phyloP scores from a whole-genome alignment of 2,329 filamentous ascomycete genomes.

The Exserohilum turcica region DNA sequence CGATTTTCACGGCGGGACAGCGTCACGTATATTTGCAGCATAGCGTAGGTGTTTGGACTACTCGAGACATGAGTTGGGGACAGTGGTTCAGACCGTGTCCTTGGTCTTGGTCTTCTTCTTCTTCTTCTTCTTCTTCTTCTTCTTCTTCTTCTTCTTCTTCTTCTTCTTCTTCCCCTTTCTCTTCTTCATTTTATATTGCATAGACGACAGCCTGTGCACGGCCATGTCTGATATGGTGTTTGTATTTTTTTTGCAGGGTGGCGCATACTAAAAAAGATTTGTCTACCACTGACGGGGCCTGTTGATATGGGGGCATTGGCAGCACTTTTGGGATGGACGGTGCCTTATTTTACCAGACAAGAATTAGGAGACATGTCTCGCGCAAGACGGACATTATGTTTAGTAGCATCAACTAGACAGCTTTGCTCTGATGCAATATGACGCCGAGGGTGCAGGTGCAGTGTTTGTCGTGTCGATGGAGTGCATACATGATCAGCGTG shows the following conservation, averaged over 20 bases:
- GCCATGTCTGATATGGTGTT: slow-evolving; percentile 22
- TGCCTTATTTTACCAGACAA: slow-evolving; percentile 10
- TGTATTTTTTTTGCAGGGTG: slow-evolving; percentile 20
- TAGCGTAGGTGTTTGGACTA: slow-evolving; percentile 45
- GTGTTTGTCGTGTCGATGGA: no score
- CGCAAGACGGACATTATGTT: slow-evolving; percentile 10
- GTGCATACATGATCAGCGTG: no score
- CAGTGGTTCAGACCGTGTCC: slow-evolving; percentile 17
- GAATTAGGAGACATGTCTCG: slow-evolving; percentile 8
- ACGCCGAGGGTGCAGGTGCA: no score
- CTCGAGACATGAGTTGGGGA: slow-evolving; percentile 22
- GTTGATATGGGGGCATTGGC: slow-evolving; percentile 23
- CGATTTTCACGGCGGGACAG: slow-evolving; percentile 23
- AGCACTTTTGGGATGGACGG: slow-evolving; percentile 17
- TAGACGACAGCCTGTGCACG: slow-evolving; percentile 17
- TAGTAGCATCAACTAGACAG: not conserved
- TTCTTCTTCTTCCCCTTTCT: no score
- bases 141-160: not conserved
- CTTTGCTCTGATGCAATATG: no score
- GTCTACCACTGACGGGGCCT: slow-evolving; percentile 11
- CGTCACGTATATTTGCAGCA: slow-evolving; percentile 35
- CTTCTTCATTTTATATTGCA: slow-evolving; percentile 32
- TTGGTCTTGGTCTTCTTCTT: not conserved
- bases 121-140: not conserved
- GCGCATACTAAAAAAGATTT: slow-evolving; percentile 25